Conservation (phyloP, 805 yeast species). For the Starmerella bombi region DNA sequence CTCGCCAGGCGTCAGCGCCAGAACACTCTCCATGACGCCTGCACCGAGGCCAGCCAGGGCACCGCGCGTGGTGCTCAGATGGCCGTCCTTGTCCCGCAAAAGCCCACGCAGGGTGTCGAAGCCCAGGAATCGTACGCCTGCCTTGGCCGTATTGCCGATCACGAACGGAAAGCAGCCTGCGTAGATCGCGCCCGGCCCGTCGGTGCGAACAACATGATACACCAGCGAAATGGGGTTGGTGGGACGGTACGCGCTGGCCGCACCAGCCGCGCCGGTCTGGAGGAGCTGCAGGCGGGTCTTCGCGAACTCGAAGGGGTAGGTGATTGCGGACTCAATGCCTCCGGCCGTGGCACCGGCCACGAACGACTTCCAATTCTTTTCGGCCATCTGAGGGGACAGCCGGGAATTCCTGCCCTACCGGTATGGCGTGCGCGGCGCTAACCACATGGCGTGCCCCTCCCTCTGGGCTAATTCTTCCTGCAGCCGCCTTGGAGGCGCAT, state of each 20-base stretch:
- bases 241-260: constrained; percentile 1
- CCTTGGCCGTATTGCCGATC: constrained; percentile 90
- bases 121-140: constrained; percentile 88
- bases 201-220: constrained; percentile 56
- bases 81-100: constrained; percentile 71
- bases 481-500: too few relatives aligned
- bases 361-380: constrained; percentile 29
- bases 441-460: too few relatives aligned
- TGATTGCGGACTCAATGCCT: constrained; percentile 61
- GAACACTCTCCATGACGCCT: constrained; percentile 77
- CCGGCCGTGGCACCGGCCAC: constrained; percentile 38
- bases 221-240: constrained; percentile 70
- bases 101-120: constrained; percentile 73
- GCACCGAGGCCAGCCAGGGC: constrained; percentile 97
- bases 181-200: constrained; percentile 68
- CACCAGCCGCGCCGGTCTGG: neutral
- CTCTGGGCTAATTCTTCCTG: too few relatives aligned
- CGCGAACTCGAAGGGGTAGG: constrained; percentile 95
- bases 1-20: constrained; percentile 95
- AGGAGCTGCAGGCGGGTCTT: constrained; percentile 79
- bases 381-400: too few relatives aligned
- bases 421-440: neutral
- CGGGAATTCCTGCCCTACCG: neutral
- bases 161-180: constrained; percentile 96
- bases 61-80: constrained; percentile 79